A percentile compares a stretch with the other conserved stretches of the same genome.
Conservation (phyloP, 2,329 filamentous ascomycete species). For the Microsporum ferrugineum region DNA sequence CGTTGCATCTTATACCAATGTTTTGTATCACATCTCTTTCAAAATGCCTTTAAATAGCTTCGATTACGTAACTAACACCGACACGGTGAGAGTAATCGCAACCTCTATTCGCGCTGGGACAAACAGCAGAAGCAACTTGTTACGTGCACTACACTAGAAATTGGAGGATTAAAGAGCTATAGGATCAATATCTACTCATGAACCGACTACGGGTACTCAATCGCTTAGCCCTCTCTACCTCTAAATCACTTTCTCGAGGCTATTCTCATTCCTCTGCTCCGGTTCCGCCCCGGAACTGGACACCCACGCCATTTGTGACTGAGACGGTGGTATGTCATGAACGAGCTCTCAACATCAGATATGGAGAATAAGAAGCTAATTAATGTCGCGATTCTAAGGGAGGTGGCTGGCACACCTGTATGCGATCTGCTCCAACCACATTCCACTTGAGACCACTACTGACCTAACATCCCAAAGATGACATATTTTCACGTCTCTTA, state of each 20-base stretch:
- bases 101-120: too few species aligned
- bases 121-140: not conserved
- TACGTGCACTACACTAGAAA: not conserved
- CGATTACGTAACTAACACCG: not conserved
- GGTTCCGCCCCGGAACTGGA: conserved; percentile 33
- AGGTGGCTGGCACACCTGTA: conserved; percentile 68
- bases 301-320: conserved; percentile 44
- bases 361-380: not conserved
- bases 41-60: not conserved
- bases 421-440: conserved; percentile 24
- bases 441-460: conserved; percentile 16
- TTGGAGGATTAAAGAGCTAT: not conserved
- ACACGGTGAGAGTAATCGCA: not conserved
- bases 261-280: conserved; percentile 10
- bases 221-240: conserved; percentile 6
- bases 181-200: conserved; percentile 7
- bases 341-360: not conserved
- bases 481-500: conserved; percentile 70
- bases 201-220: conserved; percentile 13
- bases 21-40: not conserved
- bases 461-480: conserved; percentile 42
- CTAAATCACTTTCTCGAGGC: conserved; percentile 8
- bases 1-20: not conserved
- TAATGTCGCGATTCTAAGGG: conserved; percentile 38
- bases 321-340: conserved; percentile 43